Evolutionary conservation across 2,329 filamentous ascomycete genomes (phyloP), one percentile per base, ranked within the genome.

Genomic region (Alternaria metachromatica): DNA sequence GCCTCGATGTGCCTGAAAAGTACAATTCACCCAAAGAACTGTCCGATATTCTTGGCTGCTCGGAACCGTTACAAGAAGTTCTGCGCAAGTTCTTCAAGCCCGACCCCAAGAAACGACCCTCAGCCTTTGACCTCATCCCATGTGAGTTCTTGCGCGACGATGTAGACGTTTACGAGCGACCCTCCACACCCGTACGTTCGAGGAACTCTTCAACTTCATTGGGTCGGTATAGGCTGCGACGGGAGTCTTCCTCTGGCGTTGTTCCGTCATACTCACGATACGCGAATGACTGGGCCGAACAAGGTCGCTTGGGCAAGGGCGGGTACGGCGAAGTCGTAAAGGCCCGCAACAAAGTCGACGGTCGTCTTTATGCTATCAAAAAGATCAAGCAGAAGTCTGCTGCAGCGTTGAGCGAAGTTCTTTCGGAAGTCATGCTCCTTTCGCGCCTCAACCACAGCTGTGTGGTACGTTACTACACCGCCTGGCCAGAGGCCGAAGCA

Each of bases 311-410:
- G 12, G 96, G 96, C 4, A 96, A 95, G 78, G 96, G 96, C 46
- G 96, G 95, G 0, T 99, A 97, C 80, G 96, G 96, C 6, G 93
- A 97, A 80, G 96, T 99, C 21, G 93, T 98, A 59, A 96, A 97
- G 78, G 95, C 95, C 3, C 88, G 95, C 30, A 97, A 97, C 80
- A 97, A 96, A 81, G 88, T 97, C 5, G 96, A 98, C 77, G 93
- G 93, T 1, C 92, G 94, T 62, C 90, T 96, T 46, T 99, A 98
- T 80, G 96, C 96, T 18, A 92, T 99, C 77, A 99, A 99, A 80
- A 97, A 98, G 78, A 96, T 99, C 65, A 93, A 90, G 1, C 92
- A 96, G 70, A 90, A 90, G 55, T 93, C 93, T 1, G 87, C 91
- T 25, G 87, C 90, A 11, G 84, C 86, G 6, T 84, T 98, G 43